Evolutionary conservation across 192 early-diverging fungal genomes (phyloP).

Genomic region (Gaertneriomyces semiglobifer): DNA sequence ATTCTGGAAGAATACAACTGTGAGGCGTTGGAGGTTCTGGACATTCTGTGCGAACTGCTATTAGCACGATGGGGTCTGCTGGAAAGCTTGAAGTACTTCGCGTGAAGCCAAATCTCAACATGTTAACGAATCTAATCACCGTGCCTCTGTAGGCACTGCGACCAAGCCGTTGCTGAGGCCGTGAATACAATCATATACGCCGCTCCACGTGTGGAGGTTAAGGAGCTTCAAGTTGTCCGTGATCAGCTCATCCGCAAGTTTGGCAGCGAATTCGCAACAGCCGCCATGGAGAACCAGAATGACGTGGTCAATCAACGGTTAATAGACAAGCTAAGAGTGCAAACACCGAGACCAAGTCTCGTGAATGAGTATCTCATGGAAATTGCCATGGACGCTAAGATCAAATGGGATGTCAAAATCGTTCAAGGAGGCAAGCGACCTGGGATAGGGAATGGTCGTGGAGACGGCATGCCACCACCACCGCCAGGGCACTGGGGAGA

Average conservation of each 20-base stretch:
- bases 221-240: constrained; percentile 64
- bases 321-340: constrained; percentile 72
- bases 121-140: no score
- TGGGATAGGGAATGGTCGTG: no score
- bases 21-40: constrained; percentile 93
- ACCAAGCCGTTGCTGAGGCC: constrained; percentile 79
- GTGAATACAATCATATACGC: constrained; percentile 89
- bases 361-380: constrained; percentile 84
- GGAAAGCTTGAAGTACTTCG: constrained; percentile 68
- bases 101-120: neutral
- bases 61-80: constrained; percentile 82
- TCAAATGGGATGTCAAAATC: constrained; percentile 55
- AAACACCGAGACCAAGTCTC: constrained; percentile 74
- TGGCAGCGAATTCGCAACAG: constrained; percentile 75
- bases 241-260: constrained; percentile 70
- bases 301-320: constrained; percentile 67
- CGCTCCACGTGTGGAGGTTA: constrained; percentile 76
- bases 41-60: constrained; percentile 86
- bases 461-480: no score
- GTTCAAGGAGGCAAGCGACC: no score
- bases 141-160: constrained; percentile 54
- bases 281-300: constrained; percentile 71
- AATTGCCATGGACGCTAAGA: constrained; percentile 77
- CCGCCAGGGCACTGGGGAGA: no score
- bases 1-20: constrained; percentile 89